These are phyloP conservation scores for Coemansia sp. DNA, from an alignment of 192 early-diverging fungal genomes.

Conservation along the genomic window DNA sequence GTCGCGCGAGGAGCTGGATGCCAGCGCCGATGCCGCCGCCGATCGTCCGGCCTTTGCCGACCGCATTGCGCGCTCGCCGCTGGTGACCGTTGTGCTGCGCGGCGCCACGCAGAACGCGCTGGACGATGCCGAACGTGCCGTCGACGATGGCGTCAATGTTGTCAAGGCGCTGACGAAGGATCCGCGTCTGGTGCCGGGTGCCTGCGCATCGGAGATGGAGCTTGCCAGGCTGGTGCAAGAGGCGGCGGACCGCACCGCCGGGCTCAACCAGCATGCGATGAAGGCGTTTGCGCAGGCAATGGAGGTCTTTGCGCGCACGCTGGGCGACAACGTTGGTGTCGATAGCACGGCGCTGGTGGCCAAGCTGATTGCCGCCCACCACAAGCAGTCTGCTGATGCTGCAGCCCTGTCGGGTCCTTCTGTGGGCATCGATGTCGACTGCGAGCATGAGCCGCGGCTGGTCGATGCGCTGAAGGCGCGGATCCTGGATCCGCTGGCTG, in stretches of 20 bases:
- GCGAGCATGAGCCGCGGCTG: slow-evolving; percentile 37
- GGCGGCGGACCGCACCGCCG: slow-evolving; percentile 86
- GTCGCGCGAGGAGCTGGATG: slow-evolving; percentile 19
- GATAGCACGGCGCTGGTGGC: slow-evolving; percentile 92
- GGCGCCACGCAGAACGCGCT: slow-evolving; percentile 94
- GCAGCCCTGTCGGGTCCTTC: slow-evolving; percentile 29
- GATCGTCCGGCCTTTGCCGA: slow-evolving; percentile 67
- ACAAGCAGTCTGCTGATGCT: slow-evolving; percentile 17
- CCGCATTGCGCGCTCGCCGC: slow-evolving; percentile 62
- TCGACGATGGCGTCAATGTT: slow-evolving; percentile 97
- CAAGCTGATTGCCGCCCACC: slow-evolving; percentile 90
- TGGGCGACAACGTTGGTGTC: slow-evolving; percentile 93
- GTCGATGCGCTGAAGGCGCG: slow-evolving; percentile 70
- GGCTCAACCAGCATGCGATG: slow-evolving; percentile 94
- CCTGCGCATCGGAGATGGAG: slow-evolving; percentile 94
- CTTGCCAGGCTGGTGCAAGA: slow-evolving; percentile 74
- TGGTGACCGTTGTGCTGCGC: slow-evolving; percentile 94
- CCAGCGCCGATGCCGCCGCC: background rate
- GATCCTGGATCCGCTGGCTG: slow-evolving; percentile 78
- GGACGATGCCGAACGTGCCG: slow-evolving; percentile 95
- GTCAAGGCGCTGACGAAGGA: slow-evolving; percentile 92
- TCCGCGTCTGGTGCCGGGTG: slow-evolving; percentile 82
- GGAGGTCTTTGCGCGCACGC: slow-evolving; percentile 91
- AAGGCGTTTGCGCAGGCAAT: slow-evolving; percentile 94
- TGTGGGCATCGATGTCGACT: slow-evolving; percentile 85